Evolutionary conservation across 2,329 filamentous ascomycete species (phyloP), one percentile per base, ranked within the genome.

Genomic region (Sporothrix pallida): DNA sequence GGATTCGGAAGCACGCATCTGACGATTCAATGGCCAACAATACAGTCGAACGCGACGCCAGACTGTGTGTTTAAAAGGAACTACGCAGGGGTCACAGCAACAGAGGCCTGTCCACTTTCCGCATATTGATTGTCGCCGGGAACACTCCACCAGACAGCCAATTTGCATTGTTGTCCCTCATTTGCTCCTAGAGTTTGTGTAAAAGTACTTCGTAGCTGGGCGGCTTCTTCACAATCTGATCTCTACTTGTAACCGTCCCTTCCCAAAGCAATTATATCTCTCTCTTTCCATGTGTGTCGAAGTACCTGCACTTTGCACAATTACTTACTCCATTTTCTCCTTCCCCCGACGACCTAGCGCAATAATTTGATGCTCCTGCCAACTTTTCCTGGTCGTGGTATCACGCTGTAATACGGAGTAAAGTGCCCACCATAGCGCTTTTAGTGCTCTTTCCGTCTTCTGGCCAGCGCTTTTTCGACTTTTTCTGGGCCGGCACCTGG

Each of bases 401-500:
- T 2, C n/a, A 9, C 67, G 20, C 44, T 17, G 20, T 31, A 50
- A 13, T 10, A 13, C 12, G 17, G 26, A 13, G 15, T 48, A 15
- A 42, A 42, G 15, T 12, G 58, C 9, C 31, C 15, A 37, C 31
- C 31, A 37, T 37, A 37, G 58, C 3, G 58, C 58, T 13, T 12
- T 60, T 15, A 15, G 20, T 58, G 50, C 50, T 58, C 50, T 54
- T 70, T 44, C 50, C 50, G 17, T 71, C 23, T 26, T 70, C 17
- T 15, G 37, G 65, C 10, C 37, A 58, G 48, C 17, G 26, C 42
- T 63, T 71, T 50, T 71, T 63, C 69, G 42, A 71, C 69, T 71
- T 50, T 63, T 52, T 46, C 70, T 37, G 17, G 42, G 54, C 42
- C 70, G 70, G 70, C 70, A 63, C 44, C 48, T 72, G 52, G 60